A percentile compares a stretch with the other conserved stretches of the same genome.
Evolutionary conservation across 2,329 filamentous ascomycete genomes (phyloP).

Genomic region (Sclerotiophoma versabilis): DNA sequence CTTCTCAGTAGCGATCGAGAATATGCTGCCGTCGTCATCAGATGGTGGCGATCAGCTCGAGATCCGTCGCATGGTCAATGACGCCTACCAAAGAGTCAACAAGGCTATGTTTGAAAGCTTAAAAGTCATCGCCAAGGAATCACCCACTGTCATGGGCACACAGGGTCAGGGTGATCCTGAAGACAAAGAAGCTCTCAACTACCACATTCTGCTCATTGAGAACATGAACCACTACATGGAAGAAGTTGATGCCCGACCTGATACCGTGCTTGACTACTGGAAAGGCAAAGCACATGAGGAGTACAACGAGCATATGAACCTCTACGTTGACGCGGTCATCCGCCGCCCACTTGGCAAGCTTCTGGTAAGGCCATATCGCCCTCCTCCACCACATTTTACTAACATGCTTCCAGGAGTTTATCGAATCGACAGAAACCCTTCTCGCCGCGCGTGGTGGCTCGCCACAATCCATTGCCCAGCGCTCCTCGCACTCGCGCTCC

Average conservation of each 20-base stretch:
- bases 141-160: slow-evolving; percentile 62
- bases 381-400: slow-evolving; percentile 1
- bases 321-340: slow-evolving; percentile 89
- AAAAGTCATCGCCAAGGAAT: slow-evolving; percentile 86
- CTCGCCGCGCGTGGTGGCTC: slow-evolving; percentile 62
- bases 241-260: slow-evolving; percentile 78
- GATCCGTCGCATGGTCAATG: slow-evolving; percentile 80
- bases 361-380: slow-evolving; percentile 55
- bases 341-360: slow-evolving; percentile 88
- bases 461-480: slow-evolving; percentile 71
- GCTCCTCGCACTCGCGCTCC: slow-evolving; percentile 81
- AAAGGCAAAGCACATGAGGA: slow-evolving; percentile 78
- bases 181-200: slow-evolving; percentile 96
- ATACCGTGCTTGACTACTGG: slow-evolving; percentile 84
- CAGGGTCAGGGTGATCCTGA: slow-evolving; percentile 69
- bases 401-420: slow-evolving; percentile 67
- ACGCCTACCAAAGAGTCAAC: slow-evolving; percentile 86
- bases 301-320: slow-evolving; percentile 82
- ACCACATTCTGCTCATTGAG: slow-evolving; percentile 95
- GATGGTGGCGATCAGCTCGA: slow-evolving; percentile 65
- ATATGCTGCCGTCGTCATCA: slow-evolving; percentile 68
- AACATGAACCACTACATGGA: slow-evolving; percentile 99
- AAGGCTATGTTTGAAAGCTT: slow-evolving; percentile 97
- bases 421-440: slow-evolving; percentile 84
- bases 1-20: slow-evolving; percentile 84